These are phyloP conservation scores for Penicillium sp. DNA, from an alignment of 2,329 filamentous ascomycete genomes.

Conservation along the genomic window DNA sequence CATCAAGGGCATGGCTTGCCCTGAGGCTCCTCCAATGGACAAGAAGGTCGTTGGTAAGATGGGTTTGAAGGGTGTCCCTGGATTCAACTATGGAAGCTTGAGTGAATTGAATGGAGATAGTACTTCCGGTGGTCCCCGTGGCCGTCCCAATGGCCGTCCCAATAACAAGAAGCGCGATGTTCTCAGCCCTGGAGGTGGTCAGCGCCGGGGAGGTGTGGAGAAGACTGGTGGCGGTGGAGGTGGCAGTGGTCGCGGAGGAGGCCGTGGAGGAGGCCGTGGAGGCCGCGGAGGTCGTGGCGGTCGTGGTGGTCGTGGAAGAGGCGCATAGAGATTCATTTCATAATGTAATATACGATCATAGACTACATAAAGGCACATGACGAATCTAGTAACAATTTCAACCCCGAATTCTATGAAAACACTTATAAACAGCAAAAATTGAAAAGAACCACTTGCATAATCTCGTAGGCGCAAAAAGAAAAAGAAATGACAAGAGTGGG, in stretches of 20 bases:
- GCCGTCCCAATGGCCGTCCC: background rate
- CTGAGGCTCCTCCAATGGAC: slow-evolving; percentile 39
- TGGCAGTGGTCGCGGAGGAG: slow-evolving; percentile 2
- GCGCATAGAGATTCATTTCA: background rate
- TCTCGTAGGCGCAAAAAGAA: background rate
- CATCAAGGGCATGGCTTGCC: slow-evolving; percentile 38
- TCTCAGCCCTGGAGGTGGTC: background rate
- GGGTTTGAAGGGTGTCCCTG: slow-evolving; percentile 41
- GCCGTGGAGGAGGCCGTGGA: slow-evolving; percentile 1
- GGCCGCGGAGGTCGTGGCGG: slow-evolving; percentile 2
- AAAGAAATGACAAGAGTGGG: slow-evolving; percentile 22
- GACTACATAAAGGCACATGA: background rate
- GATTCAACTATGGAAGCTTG: slow-evolving; percentile 29
- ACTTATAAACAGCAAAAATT: background rate
- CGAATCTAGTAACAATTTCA: background rate
- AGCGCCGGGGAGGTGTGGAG: slow-evolving; percentile 3
- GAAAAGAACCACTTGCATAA: background rate
- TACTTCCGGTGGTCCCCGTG: background rate
- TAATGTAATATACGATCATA: background rate
- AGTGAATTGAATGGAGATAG: slow-evolving; percentile 7
- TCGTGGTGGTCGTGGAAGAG: slow-evolving; percentile 1
- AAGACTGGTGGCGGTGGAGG: slow-evolving; percentile 2
- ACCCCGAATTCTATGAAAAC: background rate
- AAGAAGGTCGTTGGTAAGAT: slow-evolving; percentile 42
- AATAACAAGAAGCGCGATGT: slow-evolving; percentile 7